phyloP scores from a whole-genome alignment of 2,329 filamentous ascomycete genomes.

The Aspergillus fumigatiaffinis region DNA sequence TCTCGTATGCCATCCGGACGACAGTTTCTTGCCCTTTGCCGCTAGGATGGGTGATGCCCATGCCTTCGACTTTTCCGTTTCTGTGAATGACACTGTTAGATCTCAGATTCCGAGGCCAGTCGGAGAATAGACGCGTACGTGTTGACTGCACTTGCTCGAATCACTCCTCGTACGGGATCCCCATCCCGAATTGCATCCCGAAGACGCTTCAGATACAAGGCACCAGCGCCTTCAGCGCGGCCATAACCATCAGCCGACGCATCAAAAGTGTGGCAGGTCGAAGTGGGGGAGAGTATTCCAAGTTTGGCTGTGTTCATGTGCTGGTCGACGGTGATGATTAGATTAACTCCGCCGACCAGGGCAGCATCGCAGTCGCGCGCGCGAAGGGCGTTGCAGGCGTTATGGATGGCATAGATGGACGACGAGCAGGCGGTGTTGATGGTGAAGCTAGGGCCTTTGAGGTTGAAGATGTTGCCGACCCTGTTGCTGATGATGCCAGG shows the following conservation, averaged over 20 bases:
- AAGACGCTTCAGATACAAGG: conserved; percentile 4
- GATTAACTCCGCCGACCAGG: conserved; percentile 19
- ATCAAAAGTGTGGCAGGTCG: conserved; percentile 11
- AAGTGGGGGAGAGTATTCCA: conserved; percentile 31
- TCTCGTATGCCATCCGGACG: conserved; percentile 4
- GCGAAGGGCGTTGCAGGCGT: conserved; percentile 27
- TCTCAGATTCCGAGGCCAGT: neutral
- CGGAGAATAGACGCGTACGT: neutral
- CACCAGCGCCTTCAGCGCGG: conserved; percentile 2
- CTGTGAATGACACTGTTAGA: neutral
- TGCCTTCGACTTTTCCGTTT: neutral
- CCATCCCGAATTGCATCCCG: conserved; percentile 1
- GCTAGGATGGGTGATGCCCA: conserved; percentile 5
- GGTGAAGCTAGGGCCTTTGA: conserved; percentile 27
- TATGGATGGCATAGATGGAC: conserved; percentile 35
- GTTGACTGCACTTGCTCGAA: conserved; percentile 1
- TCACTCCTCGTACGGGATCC: conserved; percentile 4
- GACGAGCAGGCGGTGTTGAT: conserved; percentile 39
- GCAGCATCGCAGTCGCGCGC: conserved; percentile 18
- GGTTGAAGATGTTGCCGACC: conserved; percentile 22
- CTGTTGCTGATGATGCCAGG: too few relatives aligned
- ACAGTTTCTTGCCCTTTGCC: neutral
- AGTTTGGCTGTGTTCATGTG: conserved; percentile 24
- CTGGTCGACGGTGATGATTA: conserved; percentile 16
- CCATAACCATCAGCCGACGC: conserved; percentile 7